Conservation (phyloP, 208 protist species). For the Leishmania gerbilli region DNA sequence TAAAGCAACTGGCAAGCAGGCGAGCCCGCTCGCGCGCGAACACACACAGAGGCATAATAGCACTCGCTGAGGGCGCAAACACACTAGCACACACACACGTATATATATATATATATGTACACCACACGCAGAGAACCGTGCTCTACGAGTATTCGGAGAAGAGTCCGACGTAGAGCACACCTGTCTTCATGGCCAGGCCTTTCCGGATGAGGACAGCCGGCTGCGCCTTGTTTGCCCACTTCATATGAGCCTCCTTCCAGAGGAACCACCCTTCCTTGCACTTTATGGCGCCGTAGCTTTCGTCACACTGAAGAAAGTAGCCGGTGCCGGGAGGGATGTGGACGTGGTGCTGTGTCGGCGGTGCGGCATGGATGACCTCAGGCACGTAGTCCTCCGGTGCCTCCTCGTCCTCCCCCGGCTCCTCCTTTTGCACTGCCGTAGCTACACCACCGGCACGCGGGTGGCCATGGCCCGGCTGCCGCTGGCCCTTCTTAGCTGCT, state of each 20-base stretch:
- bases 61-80: not conserved
- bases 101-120: no score
- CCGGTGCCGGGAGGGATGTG: constrained; percentile 71
- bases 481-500: not conserved
- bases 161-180: constrained; percentile 70
- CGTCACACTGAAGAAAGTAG: constrained; percentile 71
- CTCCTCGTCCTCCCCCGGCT: constrained; percentile 31
- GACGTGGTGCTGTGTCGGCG: constrained; percentile 22
- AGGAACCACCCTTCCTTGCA: constrained; percentile 81
- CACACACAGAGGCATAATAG: not conserved
- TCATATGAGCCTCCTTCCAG: constrained; percentile 69
- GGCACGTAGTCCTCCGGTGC: constrained; percentile 44
- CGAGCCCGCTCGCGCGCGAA: not conserved
- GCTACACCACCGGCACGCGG: not conserved
- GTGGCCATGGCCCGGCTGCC: not conserved
- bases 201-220: constrained; percentile 73
- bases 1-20: not conserved
- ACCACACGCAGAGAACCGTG: not conserved
- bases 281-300: constrained; percentile 72
- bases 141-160: constrained; percentile 59
- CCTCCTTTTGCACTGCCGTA: constrained; percentile 5
- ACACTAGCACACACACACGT: no score
- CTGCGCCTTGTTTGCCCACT: constrained; percentile 54
- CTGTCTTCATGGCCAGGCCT: constrained; percentile 84
- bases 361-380: constrained; percentile 42